Base-by-base conservation (phyloP, 1,284 basidiomycete species). In the Tilletia indica region DNA sequence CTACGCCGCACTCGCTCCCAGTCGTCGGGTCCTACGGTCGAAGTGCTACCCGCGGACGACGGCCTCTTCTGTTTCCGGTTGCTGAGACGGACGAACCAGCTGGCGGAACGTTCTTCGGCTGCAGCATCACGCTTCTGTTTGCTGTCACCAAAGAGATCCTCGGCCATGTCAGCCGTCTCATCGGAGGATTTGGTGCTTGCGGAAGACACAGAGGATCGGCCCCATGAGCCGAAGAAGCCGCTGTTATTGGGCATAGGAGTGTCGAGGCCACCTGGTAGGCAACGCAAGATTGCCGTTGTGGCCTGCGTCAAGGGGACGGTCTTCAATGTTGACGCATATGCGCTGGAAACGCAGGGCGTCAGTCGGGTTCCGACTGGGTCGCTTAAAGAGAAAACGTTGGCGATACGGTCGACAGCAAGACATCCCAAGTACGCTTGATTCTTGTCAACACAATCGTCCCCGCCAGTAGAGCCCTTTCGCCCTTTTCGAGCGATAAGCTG, bases 371-470 rank as follows among this genome's bases (percentile, higher is more conserved):
- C 87, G 54, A 88, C 85, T 0, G 88, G 87, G 77, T 89, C 87
- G 39, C 87, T 86, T 38, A 83, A 84, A 76, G 87, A 86, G 77
- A 87, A 87, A 63, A 88, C 85, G 78, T 88, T 88, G 81, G 88
- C 87, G 19, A 86, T 75, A 4, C 82, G 61, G n/a, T 64, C 61
- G 70, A 70, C 49, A 42, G 38, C 38, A n/a, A 68, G 58, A 21
- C 54, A 68, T 25, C 68, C 56, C 21, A 58, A 48, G 45, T 64
- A 64, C 21, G 16, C 61, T 39, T 54, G 14, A 19, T 39, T 11
- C 48, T n/a, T 42, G 25, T 48, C 67, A 14, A 39, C 54, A 21
- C 42, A 71, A 39, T 19, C 54, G 38, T 67, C 39, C n/a, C 42
- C 69, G 21, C 34, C 56, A 48, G 5, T 88, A 87, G 12, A 69